Base-by-base conservation (phyloP, 352 stramenopile species). In the Phytophthora pini region DNA sequence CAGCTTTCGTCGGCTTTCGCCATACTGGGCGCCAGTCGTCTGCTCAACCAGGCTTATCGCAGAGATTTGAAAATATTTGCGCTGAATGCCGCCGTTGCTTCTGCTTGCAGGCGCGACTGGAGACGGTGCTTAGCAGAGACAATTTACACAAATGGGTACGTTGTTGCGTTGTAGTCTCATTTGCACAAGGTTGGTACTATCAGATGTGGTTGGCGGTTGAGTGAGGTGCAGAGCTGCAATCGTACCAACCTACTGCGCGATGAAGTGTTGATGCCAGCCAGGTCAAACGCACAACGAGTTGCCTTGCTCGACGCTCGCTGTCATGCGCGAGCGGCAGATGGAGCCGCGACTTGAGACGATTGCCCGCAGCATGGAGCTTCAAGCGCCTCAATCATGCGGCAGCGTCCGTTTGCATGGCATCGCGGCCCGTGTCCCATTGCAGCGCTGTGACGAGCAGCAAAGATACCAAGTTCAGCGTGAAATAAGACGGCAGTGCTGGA, bases 31-130 rank as follows among this genome's bases (percentile, higher is more conserved):
- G 38, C 57, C 56, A 61, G 53, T 46, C 44, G 32, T 40, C 22
- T 60, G 46, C 32, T 39, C 32, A 26, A 44, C 40, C 2, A 22
- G 15, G 15, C 5, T 40, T 57, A 58, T 56, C 45, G 3, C 38
- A 26, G 17, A 5, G 63, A 71, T 67, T 71, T 71, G 63, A 71
- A 57, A 59, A 52, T 48, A 55, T 56, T 61, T 69, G 48, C 24
- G 27, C 39, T 49, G 50, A 49, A 52, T 43, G 39, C 54, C 15
- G 44, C 32, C 55, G 58, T 66, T 54, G 50, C 41, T 67, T 20
- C 61, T 54, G 50, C 24, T 44, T 32, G 29, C 59, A 26, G 20
- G 27, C 38, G 36, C 61, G 46, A 68, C 57, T 72, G 64, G 51
- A 72, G 64, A 72, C 56, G 56, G 36, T 27, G 56, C 56, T 26